Evolutionary conservation across 495 filamentous ascomycete genomes (phyloP).

Genomic region (Penicillium canescens): DNA sequence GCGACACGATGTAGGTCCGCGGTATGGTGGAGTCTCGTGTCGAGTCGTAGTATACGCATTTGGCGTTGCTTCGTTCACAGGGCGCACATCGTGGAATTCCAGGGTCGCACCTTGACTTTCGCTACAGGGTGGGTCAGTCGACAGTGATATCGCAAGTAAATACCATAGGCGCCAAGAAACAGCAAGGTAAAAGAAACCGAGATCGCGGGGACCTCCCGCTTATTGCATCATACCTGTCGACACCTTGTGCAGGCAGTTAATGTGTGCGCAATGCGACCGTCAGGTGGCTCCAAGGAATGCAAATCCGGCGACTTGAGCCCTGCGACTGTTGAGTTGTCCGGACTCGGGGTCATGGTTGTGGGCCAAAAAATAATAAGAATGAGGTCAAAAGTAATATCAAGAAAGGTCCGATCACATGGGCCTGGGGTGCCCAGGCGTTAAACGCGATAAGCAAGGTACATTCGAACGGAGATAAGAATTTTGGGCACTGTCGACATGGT

Average conservation of each 20-base stretch:
- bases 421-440: conserved; percentile 6
- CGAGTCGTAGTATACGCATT: conserved; percentile 92
- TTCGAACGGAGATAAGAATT: conserved; percentile 7
- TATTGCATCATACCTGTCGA: conserved; percentile 64
- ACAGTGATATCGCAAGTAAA: not conserved
- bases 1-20: conserved; percentile 81
- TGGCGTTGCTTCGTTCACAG: conserved; percentile 84
- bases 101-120: conserved; percentile 93
- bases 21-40: conserved; percentile 74
- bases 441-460: conserved; percentile 2
- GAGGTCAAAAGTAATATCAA: conserved; percentile 2
- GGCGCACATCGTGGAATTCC: conserved; percentile 87
- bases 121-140: conserved; percentile 44
- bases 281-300: conserved; percentile 29
- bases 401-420: conserved; percentile 21
- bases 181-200: not conserved
- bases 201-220: not conserved
- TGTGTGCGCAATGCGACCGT: conserved; percentile 70
- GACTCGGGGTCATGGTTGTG: conserved; percentile 23
- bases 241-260: conserved; percentile 86
- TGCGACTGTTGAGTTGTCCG: conserved; percentile 6
- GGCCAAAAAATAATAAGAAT: not conserved
- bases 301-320: conserved; percentile 27
- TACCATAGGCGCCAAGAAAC: not conserved
- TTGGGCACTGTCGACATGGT: conserved; percentile 25